Evolutionary conservation across 2,329 filamentous ascomycete genomes (phyloP).

Genomic region (Trichophyton equinum): DNA sequence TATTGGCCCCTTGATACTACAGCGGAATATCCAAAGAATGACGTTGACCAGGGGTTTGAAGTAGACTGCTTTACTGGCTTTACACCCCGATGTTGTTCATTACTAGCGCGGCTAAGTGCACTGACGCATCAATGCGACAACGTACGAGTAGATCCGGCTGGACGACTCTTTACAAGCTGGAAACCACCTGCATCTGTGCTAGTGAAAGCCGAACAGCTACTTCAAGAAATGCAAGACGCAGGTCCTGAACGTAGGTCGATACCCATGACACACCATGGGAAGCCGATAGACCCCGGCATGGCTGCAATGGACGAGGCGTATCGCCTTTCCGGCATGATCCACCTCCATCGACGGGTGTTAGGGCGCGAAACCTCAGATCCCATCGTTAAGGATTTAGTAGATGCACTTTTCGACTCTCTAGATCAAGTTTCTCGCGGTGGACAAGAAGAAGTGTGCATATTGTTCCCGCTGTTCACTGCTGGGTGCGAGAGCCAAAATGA

Average conservation of each 20-base stretch:
- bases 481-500: slow-evolving; percentile 57
- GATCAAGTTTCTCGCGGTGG: slow-evolving; percentile 51
- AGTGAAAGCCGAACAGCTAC: slow-evolving; percentile 46
- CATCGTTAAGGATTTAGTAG: slow-evolving; percentile 51
- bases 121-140: slow-evolving; percentile 55
- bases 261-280: slow-evolving; percentile 29
- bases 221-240: slow-evolving; percentile 48
- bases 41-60: slow-evolving; percentile 48
- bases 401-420: slow-evolving; percentile 51
- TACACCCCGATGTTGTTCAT: slow-evolving; percentile 56
- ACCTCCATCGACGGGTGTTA: slow-evolving; percentile 61
- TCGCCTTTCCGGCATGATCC: slow-evolving; percentile 65
- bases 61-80: slow-evolving; percentile 76
- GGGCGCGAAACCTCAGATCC: slow-evolving; percentile 45
- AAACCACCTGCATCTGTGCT: slow-evolving; percentile 43
- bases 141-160: not conserved
- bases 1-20: slow-evolving; percentile 29
- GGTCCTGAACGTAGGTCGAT: slow-evolving; percentile 25
- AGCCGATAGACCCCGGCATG: slow-evolving; percentile 35
- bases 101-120: slow-evolving; percentile 59
- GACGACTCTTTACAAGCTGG: slow-evolving; percentile 1
- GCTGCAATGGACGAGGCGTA: slow-evolving; percentile 64
- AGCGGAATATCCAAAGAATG: slow-evolving; percentile 19
- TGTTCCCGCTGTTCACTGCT: slow-evolving; percentile 75
- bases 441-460: slow-evolving; percentile 58